Evolutionary conservation across 305 asterid genomes (phyloP).

Genomic region (Fraxinus platypoda): DNA sequence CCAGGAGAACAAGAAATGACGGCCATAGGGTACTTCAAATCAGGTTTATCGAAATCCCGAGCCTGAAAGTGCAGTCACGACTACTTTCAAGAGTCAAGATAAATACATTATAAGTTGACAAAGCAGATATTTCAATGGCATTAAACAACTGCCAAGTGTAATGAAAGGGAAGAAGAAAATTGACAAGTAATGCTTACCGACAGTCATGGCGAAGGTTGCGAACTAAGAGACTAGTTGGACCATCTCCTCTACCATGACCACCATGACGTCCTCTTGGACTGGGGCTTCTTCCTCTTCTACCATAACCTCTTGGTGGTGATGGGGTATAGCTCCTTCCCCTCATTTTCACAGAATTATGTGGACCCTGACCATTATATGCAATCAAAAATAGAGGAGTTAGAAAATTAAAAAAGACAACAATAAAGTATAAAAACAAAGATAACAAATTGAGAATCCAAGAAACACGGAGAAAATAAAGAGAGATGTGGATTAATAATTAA

Average conservation of each 20-base stretch:
- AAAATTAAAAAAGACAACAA: not conserved
- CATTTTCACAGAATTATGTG: constrained; percentile 25
- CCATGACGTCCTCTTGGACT: constrained; percentile 63
- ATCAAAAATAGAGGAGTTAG: not conserved
- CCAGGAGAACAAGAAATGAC: not conserved
- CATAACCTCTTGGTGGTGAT: constrained; percentile 52
- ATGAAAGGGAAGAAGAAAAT: not conserved
- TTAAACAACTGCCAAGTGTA: not conserved
- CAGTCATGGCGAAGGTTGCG: constrained; percentile 84
- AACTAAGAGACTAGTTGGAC: constrained; percentile 81
- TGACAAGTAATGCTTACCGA: constrained; percentile 39
- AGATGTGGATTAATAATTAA: not conserved
- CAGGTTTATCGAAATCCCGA: not conserved
- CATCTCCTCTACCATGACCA: constrained; percentile 55
- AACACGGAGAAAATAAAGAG: not conserved
- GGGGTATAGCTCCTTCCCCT: constrained; percentile 55
- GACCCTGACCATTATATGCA: not conserved
- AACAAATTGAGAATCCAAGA: not conserved
- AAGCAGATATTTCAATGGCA: not conserved
- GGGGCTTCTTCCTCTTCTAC: constrained; percentile 78
- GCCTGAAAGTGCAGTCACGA: not conserved
- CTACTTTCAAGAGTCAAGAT: not conserved
- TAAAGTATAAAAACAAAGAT: not conserved
- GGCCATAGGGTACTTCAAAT: not conserved
- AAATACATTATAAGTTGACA: not conserved